A percentile compares a stretch with the other conserved stretches of the same genome.
These are phyloP conservation scores for Houttuynia cordata DNA, from an alignment of 164 flowering plant genomes.

Conservation along the genomic window DNA sequence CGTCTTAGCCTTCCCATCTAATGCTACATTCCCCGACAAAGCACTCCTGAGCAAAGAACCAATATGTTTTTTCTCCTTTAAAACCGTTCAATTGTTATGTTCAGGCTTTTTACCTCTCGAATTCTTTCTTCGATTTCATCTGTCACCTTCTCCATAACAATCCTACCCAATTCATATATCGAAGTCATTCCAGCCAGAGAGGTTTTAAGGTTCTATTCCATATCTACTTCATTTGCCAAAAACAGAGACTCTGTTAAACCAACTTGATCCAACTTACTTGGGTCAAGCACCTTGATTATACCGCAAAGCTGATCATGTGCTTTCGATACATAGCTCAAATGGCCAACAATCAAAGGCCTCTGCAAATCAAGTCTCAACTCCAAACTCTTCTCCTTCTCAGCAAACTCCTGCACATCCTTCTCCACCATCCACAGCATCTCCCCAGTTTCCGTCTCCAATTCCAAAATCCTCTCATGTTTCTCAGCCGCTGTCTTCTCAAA, in stretches of 20 bases:
- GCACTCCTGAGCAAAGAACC: constrained; percentile 83
- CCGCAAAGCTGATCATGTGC: constrained; percentile 49
- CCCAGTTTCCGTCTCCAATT: constrained; percentile 35
- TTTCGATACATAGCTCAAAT: constrained; percentile 49
- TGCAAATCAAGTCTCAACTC: constrained; percentile 51
- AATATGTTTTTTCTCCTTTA: constrained; percentile 79
- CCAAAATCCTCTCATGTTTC: constrained; percentile 36
- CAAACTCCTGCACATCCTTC: constrained; percentile 36
- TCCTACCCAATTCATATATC: constrained; percentile 39
- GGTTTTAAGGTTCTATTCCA: constrained; percentile 76
- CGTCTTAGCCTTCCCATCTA: constrained; percentile 40
- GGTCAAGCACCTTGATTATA: constrained; percentile 55
- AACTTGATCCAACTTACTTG: constrained; percentile 30
- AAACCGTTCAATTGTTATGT: constrained; percentile 52
- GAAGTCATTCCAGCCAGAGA: constrained; percentile 71
- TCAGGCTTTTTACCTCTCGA: constrained; percentile 40
- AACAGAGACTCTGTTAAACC: constrained; percentile 68
- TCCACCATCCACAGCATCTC: constrained; percentile 32
- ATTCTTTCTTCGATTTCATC: constrained; percentile 39
- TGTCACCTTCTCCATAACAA: constrained; percentile 40
- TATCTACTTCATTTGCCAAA: constrained; percentile 63
- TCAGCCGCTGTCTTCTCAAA: constrained; percentile 39
- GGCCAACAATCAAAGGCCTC: constrained; percentile 60
- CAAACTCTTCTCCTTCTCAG: constrained; percentile 33
- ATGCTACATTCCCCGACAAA: constrained; percentile 46